Evolutionary conservation across 257 asterid species (phyloP), one percentile per base, ranked within the genome.

Genomic region (Fraxinus anomala): DNA sequence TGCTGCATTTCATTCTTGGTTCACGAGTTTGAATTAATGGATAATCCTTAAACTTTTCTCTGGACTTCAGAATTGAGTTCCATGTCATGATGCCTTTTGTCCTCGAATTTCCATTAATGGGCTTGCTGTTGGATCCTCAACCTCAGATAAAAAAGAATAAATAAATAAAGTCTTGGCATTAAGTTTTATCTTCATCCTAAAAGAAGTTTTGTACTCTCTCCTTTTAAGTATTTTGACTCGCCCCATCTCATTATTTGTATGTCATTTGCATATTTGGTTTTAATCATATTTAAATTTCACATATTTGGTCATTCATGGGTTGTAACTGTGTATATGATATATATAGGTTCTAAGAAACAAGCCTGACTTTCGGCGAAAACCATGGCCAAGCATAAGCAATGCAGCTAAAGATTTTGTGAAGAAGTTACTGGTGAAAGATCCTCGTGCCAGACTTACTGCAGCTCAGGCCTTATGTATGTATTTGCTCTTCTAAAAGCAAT

Each of bases 281-380:
- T 73, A 44, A 23, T 2, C 28, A 49, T 24, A 5, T 24, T 59
- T 74, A 51, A 59, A 76, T 68, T 73, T 77, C n/a, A 24, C 78
- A 23, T 72, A 78, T 51, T 80, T 78, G 28, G 5, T 37, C 63
- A 72, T 72, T 68, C 73, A 39, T 47, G 74, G 83, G 83, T 86
- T 75, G 68, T 79, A 42, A 77, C 19, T 81, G 23, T 72, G 19
- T 42, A 6, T 71, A 75, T 76, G 72, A 51, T 51, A 72, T 77
- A 71, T 21, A 65, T 72, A 89, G 99, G 99, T 96, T 82, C 85
- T 96, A 39, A 86, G 91, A 83, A 96, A 96, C 85, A 96, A 92
- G 85, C 99, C 99, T 0, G 99, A 96, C 79, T 96, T 93, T 81
- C 89, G 94, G 39, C 98, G 98, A 78, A 96, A 96, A 83, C 99